A percentile compares a stretch with the other conserved stretches of the same genome.
Conservation (phyloP, 2,329 filamentous ascomycete species). For the Cercospora zeae-maydis region DNA sequence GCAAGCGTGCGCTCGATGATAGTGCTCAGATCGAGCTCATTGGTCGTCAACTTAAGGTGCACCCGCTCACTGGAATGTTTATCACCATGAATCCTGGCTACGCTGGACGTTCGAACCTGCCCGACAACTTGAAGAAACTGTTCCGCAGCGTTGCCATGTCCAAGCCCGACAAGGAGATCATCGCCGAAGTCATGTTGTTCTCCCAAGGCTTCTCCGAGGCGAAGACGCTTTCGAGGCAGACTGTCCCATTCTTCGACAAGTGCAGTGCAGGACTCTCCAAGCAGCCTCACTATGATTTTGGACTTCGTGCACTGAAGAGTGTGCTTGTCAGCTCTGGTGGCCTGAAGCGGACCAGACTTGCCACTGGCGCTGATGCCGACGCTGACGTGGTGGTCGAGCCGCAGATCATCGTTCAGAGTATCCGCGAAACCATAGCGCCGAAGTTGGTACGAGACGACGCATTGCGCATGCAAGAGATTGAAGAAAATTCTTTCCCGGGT, state of each 20-base stretch:
- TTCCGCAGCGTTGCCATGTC: conserved; percentile 99
- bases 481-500: conserved; percentile 82
- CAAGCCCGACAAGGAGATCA: conserved; percentile 98
- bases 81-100: conserved; percentile 99
- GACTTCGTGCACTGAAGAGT: conserved; percentile 94
- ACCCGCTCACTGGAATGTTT: conserved; percentile 94
- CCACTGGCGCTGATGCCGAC: conserved; percentile 51
- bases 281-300: conserved; percentile 98
- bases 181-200: conserved; percentile 99
- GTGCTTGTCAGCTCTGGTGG: conserved; percentile 97
- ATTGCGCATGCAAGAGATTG: conserved; percentile 79
- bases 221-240: conserved; percentile 88
- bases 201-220: conserved; percentile 98
- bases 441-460: conserved; percentile 94
- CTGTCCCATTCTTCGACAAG: conserved; percentile 96
- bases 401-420: conserved; percentile 97
- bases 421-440: conserved; percentile 95
- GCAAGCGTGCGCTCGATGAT: conserved; percentile 75
- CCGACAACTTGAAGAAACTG: conserved; percentile 98
- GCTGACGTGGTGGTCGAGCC: conserved; percentile 75
- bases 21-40: conserved; percentile 91
- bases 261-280: conserved; percentile 80
- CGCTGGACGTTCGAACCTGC: conserved; percentile 93
- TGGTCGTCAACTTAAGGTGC: conserved; percentile 83
- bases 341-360: conserved; percentile 79